Percentiles rank a stretch among this genome's conserved stretches.
These are phyloP conservation scores for Floccularia luteovirens DNA, from an alignment of 768 basidiomycete species.

Conservation along the genomic window DNA sequence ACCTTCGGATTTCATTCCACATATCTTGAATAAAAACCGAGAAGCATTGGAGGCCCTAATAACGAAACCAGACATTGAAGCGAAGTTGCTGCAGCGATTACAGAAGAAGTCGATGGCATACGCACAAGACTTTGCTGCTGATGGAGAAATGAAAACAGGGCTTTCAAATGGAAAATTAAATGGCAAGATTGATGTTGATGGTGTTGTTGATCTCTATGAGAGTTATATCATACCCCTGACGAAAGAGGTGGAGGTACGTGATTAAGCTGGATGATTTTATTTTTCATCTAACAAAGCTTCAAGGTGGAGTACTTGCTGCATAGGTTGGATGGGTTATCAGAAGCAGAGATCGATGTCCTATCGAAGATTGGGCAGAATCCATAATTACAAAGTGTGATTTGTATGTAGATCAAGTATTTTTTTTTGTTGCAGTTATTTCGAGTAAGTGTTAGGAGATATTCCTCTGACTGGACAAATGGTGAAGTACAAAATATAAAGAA, in stretches of 20 bases:
- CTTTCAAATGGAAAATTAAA: conserved; percentile 21
- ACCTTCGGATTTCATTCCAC: conserved; percentile 86
- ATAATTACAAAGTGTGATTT: background rate
- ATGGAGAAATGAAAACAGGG: conserved; percentile 34
- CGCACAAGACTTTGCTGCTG: conserved; percentile 76
- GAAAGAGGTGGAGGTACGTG: conserved; percentile 88
- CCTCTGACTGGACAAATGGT: too few relatives aligned
- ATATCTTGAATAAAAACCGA: conserved; percentile 76
- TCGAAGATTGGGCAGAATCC: background rate
- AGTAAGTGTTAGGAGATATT: too few relatives aligned
- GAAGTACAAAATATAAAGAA: too few relatives aligned
- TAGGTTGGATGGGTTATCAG: conserved; percentile 77
- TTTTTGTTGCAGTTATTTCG: too few relatives aligned
- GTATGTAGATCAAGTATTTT: conserved; percentile 3
- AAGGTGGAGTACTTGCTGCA: conserved; percentile 95
- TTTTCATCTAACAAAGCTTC: background rate
- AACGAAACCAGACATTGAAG: conserved; percentile 96
- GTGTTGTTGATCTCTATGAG: conserved; percentile 89
- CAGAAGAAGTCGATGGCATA: conserved; percentile 77
- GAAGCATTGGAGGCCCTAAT: conserved; percentile 78
- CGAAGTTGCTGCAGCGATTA: conserved; percentile 71
- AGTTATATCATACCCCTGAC: conserved; percentile 96
- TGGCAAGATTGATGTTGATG: conserved; percentile 85
- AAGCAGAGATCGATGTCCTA: conserved; percentile 64
- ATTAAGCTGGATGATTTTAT: too few relatives aligned